Evolutionary conservation across 768 basidiomycete species (phyloP).

Genomic region (Cystofilobasidium capitatum): DNA sequence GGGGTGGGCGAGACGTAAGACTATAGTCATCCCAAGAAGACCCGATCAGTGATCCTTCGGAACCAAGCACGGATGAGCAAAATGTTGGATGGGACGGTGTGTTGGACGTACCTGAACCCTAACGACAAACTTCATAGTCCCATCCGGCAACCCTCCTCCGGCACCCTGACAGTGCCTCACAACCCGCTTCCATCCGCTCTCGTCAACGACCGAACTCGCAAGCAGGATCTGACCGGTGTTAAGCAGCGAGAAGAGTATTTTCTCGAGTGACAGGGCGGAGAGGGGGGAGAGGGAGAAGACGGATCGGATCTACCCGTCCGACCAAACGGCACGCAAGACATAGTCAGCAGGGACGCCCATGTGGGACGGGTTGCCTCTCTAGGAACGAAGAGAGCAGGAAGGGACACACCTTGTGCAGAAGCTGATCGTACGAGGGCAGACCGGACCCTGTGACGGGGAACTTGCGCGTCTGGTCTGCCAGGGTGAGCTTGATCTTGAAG

Average conservation of each 20-base stretch:
- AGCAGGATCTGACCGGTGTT: slow-evolving; percentile 9
- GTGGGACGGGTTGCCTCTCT: not conserved
- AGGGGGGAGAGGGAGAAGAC: not conserved
- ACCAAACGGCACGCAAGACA: too few relatives aligned
- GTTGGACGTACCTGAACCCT: too few relatives aligned
- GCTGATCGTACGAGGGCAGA: slow-evolving; percentile 8
- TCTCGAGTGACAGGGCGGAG: not conserved
- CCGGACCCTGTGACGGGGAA: slow-evolving; percentile 9
- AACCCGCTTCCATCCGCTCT: not conserved
- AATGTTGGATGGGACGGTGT: too few relatives aligned
- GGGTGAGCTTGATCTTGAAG: slow-evolving; percentile 18
- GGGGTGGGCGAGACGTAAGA: too few relatives aligned
- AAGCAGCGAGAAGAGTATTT: slow-evolving; percentile 8
- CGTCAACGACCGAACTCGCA: not conserved
- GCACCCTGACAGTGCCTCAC: not conserved
- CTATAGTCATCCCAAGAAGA: too few relatives aligned
- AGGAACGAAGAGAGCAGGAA: not conserved
- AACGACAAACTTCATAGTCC: not conserved
- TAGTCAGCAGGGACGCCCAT: not conserved
- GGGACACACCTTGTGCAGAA: slow-evolving; percentile 6
- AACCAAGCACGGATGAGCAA: too few relatives aligned
- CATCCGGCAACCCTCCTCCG: not conserved
- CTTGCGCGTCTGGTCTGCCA: slow-evolving; percentile 6
- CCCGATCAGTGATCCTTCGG: too few relatives aligned
- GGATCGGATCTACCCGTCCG: slow-evolving; percentile 9